Evolutionary conservation across 2,329 filamentous ascomycete species (phyloP), one percentile per base, ranked within the genome.

Genomic region (Sarocladiaceae sp.): DNA sequence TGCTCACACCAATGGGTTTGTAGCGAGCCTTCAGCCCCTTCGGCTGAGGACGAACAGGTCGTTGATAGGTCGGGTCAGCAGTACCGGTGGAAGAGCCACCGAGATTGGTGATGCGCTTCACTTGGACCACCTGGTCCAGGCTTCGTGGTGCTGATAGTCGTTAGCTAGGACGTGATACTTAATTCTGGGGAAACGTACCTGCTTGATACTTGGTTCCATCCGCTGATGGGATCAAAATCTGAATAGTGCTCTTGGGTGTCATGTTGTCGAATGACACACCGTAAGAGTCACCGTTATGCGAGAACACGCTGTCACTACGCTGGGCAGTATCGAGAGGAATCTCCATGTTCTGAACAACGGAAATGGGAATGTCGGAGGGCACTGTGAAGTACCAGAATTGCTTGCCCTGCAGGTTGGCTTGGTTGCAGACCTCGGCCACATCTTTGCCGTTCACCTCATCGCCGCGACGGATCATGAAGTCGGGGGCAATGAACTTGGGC

Each of bases 331-430:
- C 78, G 59, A 82, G 64, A 10, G 77, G 76, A 37, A 89, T 77
- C 33, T 84, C 77, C 55, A 90, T 71, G 57, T 84, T 77, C 62
- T 83, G 79, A 44, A 91, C 70, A 1, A 86, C 75, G 11, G 80
- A 82, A 53, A 91, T 77, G n/a, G 87, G 82, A 2, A 90, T 71
- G 11, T 81, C 82, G 5, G 83, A 79, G 2, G 88, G 88, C 3
- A 86, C 84, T 10, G 85, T 88, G 59, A 92, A 89, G 65, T 90
- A 88, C 88, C 87, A 92, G 54, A 91, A 74, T 64, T 91, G 84
- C 71, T 90, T 90, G 56, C 84, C 85, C 52, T 82, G 71, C 7
- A 86, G 64, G 59, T 81, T 79, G 52, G 77, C 76, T 53, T 79
- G 73, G 60, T 72, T 77, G 59, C 88, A 82, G 51, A 86, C 67